These are phyloP conservation scores for Lentinula lateritia DNA, from an alignment of 768 basidiomycete species.

Conservation along the genomic window DNA sequence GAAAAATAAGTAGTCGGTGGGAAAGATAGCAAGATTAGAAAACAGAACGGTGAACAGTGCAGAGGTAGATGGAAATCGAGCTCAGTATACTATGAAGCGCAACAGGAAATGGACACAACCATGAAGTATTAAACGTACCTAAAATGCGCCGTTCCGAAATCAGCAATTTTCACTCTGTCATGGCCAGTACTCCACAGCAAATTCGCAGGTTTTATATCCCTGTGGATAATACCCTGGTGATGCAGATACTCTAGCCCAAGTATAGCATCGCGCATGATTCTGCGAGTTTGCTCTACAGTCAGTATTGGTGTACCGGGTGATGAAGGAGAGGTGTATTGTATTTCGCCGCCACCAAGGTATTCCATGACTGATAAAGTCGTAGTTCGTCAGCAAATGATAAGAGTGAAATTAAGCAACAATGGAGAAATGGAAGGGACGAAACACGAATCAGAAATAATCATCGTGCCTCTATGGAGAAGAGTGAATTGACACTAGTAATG, in stretches of 20 bases:
- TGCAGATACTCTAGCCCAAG: slow-evolving; percentile 95
- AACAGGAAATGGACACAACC: neutral
- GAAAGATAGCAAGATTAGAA: too few species aligned
- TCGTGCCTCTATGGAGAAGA: too few species aligned
- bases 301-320: slow-evolving; percentile 63
- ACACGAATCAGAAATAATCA: neutral
- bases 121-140: slow-evolving; percentile 21
- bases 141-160: slow-evolving; percentile 97
- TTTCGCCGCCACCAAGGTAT: slow-evolving; percentile 91
- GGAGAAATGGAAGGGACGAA: neutral
- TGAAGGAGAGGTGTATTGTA: slow-evolving; percentile 74
- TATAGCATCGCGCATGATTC: slow-evolving; percentile 89
- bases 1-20: neutral
- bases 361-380: slow-evolving; percentile 71
- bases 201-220: slow-evolving; percentile 99
- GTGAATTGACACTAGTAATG: too few species aligned
- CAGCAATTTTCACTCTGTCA: slow-evolving; percentile 90
- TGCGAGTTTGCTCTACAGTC: slow-evolving; percentile 74
- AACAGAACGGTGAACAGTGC: too few species aligned
- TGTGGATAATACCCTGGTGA: slow-evolving; percentile 96
- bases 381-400: slow-evolving; percentile 4
- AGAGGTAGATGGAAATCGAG: too few species aligned
- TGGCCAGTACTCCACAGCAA: slow-evolving; percentile 87
- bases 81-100: too few species aligned
- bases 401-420: neutral